A percentile compares a stretch with the other conserved stretches of the same genome.
Conservation (phyloP, 2,329 filamentous ascomycete species). For the Colletotrichum sublineola region DNA sequence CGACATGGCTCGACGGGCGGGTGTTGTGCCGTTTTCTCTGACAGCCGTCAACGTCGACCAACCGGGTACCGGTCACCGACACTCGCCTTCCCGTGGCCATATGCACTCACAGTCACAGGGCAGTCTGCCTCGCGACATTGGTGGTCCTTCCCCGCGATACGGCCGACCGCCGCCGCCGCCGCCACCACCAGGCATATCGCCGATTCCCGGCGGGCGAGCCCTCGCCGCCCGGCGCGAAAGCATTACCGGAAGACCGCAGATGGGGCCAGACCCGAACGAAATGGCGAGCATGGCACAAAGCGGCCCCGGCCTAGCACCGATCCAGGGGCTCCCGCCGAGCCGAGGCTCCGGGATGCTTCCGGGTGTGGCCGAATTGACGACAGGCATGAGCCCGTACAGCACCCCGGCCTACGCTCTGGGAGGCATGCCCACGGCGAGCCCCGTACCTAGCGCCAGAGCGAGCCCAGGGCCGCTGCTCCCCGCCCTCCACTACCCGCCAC, state of each 20-base stretch:
- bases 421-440: conserved; percentile 54
- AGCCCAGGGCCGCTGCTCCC: conserved; percentile 59
- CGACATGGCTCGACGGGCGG: conserved; percentile 94
- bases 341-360: conserved; percentile 65
- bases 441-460: conserved; percentile 54
- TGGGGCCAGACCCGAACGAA: conserved; percentile 51
- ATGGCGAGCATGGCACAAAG: conserved; percentile 50
- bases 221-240: conserved; percentile 59
- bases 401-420: conserved; percentile 66
- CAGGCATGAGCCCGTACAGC: conserved; percentile 71
- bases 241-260: conserved; percentile 50
- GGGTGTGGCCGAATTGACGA: conserved; percentile 73
- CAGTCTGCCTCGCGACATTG: conserved; percentile 58
- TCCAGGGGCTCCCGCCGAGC: conserved; percentile 59
- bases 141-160: conserved; percentile 60
- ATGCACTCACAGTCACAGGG: conserved; percentile 63
- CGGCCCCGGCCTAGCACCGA: conserved; percentile 65
- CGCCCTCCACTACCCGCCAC: conserved; percentile 52
- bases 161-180: conserved; percentile 50
- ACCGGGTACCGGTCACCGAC: conserved; percentile 31
- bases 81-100: conserved; percentile 46
- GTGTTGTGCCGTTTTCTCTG: conserved; percentile 84
- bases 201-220: conserved; percentile 52
- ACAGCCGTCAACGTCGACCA: conserved; percentile 66
- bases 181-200: conserved; percentile 47